These are phyloP conservation scores for Hevea brasiliensis DNA, from an alignment of 345 rosid genomes.

Conservation along the genomic window DNA sequence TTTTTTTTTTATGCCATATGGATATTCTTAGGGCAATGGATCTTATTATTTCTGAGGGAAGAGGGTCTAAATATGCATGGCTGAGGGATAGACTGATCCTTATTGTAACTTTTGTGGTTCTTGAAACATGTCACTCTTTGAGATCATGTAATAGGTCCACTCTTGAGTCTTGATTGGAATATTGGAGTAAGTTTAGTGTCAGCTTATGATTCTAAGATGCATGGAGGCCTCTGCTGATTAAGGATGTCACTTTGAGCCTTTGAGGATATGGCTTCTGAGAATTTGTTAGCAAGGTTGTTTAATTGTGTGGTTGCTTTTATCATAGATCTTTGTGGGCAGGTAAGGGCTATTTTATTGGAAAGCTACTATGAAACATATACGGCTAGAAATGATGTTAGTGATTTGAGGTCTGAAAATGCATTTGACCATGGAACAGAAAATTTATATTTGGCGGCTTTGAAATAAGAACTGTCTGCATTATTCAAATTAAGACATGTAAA, in stretches of 20 bases:
- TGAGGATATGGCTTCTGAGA: not conserved
- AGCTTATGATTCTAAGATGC: not conserved
- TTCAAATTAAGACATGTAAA: not conserved
- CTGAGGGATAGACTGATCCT: not conserved
- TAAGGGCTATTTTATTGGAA: not conserved
- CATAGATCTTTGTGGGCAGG: not conserved
- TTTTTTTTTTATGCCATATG: not conserved
- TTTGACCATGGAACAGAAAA: not conserved
- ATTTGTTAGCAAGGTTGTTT: not conserved
- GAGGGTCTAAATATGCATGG: not conserved
- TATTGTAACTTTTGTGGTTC: not conserved
- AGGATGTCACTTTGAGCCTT: not conserved
- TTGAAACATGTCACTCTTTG: not conserved
- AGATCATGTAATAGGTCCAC: not conserved
- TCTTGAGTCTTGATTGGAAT: not conserved
- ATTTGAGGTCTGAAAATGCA: not conserved
- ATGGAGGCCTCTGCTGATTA: not conserved
- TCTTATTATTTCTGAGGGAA: not conserved
- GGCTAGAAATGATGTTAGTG: not conserved
- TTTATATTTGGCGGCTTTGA: conserved; percentile 1
- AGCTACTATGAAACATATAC: not conserved
- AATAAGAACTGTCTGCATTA: not conserved
- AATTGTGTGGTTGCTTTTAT: not conserved
- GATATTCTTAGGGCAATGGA: not conserved
- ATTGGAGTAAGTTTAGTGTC: not conserved